Evolutionary conservation across 177 flowering plant species (phyloP), one percentile per base, ranked within the genome.

Genomic region (Tripterygium wilfordii): DNA sequence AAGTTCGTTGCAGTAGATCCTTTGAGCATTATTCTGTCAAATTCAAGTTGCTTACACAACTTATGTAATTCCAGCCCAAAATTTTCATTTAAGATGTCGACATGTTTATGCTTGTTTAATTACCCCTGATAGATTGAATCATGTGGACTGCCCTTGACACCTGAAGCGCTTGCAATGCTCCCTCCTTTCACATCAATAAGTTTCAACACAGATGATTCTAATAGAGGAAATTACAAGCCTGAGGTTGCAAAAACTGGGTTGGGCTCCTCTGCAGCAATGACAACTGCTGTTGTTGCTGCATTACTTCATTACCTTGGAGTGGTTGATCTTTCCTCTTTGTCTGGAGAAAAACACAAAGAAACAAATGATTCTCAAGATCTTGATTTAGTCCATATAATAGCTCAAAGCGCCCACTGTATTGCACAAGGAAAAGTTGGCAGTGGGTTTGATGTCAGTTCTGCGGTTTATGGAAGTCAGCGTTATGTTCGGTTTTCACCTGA

Each of bases 351-450:
- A n/a, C n/a, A n/a, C n/a, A n/a, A n/a, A n/a, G n/a, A n/a, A n/a
- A n/a, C n/a, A n/a, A n/a, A n/a, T 28, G 58, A 42, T 8, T 47
- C 14, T 38, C 19, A 37, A 22, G 86, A 78, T 62, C 80, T 92
- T 59, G 95, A 92, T 69, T 20, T 85, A 44, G 85, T 92, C 47
- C 99, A 92, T 65, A 53, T 72, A 29, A 80, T 89, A 44, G 89
- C 99, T 47, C 99, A 92, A 74, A 83, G 71, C 65, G 85, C 95
- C 40, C 99, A 92, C 49, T 92, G 97, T 54, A 69, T 92, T 51
- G 99, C 99, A 23, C 99, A 92, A 70, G 99, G 99, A 57, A 92
- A 92, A 65, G 92, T 92, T 45, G 99, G 99, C 28, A 92, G 99
- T 71, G 99, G 99, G 9, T 92, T 92, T 81, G 99, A 92, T 77